Evolutionary conservation across 2,329 filamentous ascomycete genomes (phyloP), one percentile per base, ranked within the genome.

Genomic region (Penicillium decumbens): DNA sequence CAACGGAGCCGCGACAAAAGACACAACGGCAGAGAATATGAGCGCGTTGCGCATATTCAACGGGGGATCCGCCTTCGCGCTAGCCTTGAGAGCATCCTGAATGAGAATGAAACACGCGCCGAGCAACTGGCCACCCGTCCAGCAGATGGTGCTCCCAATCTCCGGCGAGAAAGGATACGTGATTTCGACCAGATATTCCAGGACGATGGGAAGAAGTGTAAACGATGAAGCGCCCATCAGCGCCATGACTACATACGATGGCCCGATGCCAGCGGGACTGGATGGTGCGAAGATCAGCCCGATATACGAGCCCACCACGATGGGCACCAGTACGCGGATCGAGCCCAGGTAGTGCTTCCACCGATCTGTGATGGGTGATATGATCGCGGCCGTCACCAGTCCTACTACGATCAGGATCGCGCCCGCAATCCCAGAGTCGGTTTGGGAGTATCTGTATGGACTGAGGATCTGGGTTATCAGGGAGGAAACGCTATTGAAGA

Each of bases 401-500:
- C 93, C 93, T 45, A 93, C 88, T 41, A 95, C 78, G 65, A 97
- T 97, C 29, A 97, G 80, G 7, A 97, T 71, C 0, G 88, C 93
- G 56, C 93, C 93, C 9, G 85, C 89, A 62, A 97, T 91, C 29
- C 93, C 93, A 20, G 92, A 88, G 48, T 95, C 80, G 56, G 86
- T 85, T 67, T 95, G 87, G 51, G 75, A 80, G 78, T 89, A 95
- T 62, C 83, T 87, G 72, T 96, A 92, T 0, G 93, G 93, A 33
- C 81, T 76, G 56, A 97, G 80, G 66, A 97, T 88, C 66, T 96
- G 92, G 74, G 92, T 95, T 8, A 97, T 78, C 1, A 97, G 81
- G 1, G 87, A 87, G 43, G 90, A 95, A 58, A 91, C 77, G 58
- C 87, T 87, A 77, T 97, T 97, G 83, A 98, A 98, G 74, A 93